A percentile compares a stretch with the other conserved stretches of the same genome.
These are phyloP conservation scores for Lasiosphaeria hispida DNA, from an alignment of 495 filamentous ascomycete species.

Conservation along the genomic window DNA sequence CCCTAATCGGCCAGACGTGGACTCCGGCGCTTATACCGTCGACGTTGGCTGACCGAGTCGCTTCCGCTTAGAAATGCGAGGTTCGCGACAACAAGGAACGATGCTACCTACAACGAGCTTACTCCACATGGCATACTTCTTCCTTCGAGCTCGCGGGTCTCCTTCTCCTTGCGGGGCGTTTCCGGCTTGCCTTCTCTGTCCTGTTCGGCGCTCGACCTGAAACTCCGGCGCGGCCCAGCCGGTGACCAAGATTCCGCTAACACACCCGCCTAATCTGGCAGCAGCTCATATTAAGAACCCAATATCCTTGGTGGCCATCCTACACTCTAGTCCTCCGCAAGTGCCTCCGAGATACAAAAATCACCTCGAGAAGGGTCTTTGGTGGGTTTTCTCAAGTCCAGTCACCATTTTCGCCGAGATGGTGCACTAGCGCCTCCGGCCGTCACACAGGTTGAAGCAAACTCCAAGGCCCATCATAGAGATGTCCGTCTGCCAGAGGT, in stretches of 20 bases:
- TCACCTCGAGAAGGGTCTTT: not conserved
- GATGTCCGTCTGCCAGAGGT: no score
- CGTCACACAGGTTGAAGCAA: not conserved
- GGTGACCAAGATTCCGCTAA: not conserved
- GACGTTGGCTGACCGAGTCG: no score
- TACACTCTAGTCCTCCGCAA: not conserved
- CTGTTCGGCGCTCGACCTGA: constrained; percentile 5
- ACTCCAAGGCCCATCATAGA: no score
- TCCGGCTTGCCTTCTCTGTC: not conserved
- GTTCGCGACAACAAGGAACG: no score
- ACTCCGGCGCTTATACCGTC: no score
- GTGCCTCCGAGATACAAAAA: not conserved
- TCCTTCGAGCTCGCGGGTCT: not conserved
- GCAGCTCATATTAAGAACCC: not conserved
- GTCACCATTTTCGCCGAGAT: not conserved
- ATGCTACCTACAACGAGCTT: no score
- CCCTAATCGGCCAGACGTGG: no score
- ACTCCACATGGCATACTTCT: not conserved
- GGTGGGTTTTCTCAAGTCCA: not conserved
- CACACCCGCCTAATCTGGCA: not conserved
- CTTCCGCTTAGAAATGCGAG: no score
- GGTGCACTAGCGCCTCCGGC: not conserved
- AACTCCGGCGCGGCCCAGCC: constrained; percentile 2
- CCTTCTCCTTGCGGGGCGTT: no score
- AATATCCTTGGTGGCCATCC: no score